phyloP scores from a whole-genome alignment of 148 eudicot genomes.

The Rhododendron henanense region DNA sequence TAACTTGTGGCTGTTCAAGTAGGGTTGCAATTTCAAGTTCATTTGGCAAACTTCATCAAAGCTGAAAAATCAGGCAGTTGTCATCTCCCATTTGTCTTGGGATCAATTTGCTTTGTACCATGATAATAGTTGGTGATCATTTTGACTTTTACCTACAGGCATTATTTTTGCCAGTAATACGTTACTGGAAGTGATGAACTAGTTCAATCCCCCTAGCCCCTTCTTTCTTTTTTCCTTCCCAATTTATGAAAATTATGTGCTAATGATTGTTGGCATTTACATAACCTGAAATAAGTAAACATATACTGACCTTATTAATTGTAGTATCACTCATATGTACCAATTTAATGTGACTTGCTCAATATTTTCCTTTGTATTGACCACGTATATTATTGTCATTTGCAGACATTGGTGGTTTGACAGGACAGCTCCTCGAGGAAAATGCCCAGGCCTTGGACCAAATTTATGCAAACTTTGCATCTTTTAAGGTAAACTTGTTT shows the following conservation, averaged over 20 bases:
- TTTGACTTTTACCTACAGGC: background rate
- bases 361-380: background rate
- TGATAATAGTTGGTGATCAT: background rate
- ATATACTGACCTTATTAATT: background rate
- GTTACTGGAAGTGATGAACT: background rate
- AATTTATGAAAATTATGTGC: background rate
- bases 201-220: background rate
- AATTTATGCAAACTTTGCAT: conserved; percentile 69
- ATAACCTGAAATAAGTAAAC: background rate
- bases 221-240: background rate
- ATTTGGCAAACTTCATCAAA: background rate
- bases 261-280: background rate
- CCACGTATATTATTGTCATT: conserved; percentile 1
- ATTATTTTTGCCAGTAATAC: background rate
- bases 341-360: background rate
- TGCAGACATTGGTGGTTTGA: conserved; percentile 88
- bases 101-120: background rate
- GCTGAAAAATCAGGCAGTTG: background rate
- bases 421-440: conserved; percentile 89
- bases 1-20: background rate
- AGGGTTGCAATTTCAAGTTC: background rate
- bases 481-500: conserved; percentile 50
- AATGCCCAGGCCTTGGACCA: conserved; percentile 71
- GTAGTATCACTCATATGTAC: background rate
- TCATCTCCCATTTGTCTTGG: background rate